Conservation (phyloP, 352 stramenopile genomes). For the Globisporangium cystogenes region DNA sequence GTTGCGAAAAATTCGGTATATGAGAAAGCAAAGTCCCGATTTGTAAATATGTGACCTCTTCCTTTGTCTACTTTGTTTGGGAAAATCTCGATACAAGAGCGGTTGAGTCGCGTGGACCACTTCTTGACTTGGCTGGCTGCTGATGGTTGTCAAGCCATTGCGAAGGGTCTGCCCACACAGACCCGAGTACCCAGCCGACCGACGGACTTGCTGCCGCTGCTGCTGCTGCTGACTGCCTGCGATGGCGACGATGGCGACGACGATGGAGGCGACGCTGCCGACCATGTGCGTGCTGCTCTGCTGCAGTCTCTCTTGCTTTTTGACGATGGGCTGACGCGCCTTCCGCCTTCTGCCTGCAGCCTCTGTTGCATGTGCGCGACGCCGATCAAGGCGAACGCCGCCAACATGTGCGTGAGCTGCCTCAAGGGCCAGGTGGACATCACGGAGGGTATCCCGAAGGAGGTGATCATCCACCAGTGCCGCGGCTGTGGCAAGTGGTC, state of each 20-base stretch:
- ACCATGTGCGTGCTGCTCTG: slow-evolving; percentile 45
- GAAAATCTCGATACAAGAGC: too few species aligned
- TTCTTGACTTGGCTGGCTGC: slow-evolving; percentile 22
- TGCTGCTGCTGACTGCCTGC: too few species aligned
- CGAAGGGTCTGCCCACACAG: neutral
- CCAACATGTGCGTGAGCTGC: slow-evolving; percentile 78
- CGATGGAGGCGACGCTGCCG: slow-evolving; percentile 64
- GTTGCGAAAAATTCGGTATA: too few species aligned
- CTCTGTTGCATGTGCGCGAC: slow-evolving; percentile 60
- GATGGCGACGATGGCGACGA: slow-evolving; percentile 30
- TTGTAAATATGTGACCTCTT: too few species aligned
- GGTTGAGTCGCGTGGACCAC: neutral
- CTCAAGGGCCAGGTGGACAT: slow-evolving; percentile 68
- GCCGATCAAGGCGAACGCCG: slow-evolving; percentile 65
- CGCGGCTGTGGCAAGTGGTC: slow-evolving; percentile 65
- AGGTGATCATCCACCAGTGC: slow-evolving; percentile 53
- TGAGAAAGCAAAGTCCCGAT: too few species aligned
- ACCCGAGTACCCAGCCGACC: too few species aligned
- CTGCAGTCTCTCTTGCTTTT: slow-evolving; percentile 3
- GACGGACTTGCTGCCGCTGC: neutral
- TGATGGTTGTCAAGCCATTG: slow-evolving; percentile 10
- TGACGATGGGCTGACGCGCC: too few species aligned
- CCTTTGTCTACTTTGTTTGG: too few species aligned
- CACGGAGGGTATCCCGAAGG: slow-evolving; percentile 54
- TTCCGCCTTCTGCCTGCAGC: too few species aligned